phyloP scores from a whole-genome alignment of 768 basidiomycete genomes.

The Termitomyces sp. region DNA sequence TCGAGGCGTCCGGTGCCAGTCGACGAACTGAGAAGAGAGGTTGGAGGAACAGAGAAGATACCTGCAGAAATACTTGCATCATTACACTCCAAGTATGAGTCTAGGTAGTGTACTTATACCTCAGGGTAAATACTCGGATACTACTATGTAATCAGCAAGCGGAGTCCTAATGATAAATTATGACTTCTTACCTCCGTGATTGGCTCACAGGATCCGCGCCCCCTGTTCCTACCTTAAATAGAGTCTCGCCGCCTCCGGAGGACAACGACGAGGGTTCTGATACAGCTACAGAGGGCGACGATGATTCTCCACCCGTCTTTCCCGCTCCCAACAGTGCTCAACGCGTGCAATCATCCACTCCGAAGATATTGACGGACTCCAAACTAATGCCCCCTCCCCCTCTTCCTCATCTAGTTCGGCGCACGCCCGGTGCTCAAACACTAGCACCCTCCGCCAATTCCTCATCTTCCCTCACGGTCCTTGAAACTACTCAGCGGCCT shows the following conservation, averaged over 20 bases:
- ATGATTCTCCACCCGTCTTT: constrained; percentile 68
- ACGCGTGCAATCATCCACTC: constrained; percentile 32
- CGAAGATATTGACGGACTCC: constrained; percentile 38
- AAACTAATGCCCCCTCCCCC: constrained; percentile 53
- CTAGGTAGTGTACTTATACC: no score
- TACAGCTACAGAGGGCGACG: constrained; percentile 29
- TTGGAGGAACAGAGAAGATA: not conserved
- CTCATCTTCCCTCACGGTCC: constrained; percentile 45
- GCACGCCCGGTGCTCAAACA: constrained; percentile 32
- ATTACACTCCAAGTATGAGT: not conserved
- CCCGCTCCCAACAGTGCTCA: constrained; percentile 71
- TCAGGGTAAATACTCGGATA: no score
- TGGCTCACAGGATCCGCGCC: constrained; percentile 43
- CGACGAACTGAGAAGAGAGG: constrained; percentile 15
- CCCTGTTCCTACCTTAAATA: constrained; percentile 27
- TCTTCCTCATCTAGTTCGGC: constrained; percentile 31
- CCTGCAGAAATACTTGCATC: not conserved
- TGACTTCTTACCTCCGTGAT: constrained; percentile 56
- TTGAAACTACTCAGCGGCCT: constrained; percentile 58
- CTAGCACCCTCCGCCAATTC: constrained; percentile 18
- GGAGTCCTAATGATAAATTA: constrained; percentile 15
- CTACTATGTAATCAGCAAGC: no score
- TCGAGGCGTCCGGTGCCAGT: constrained; percentile 18
- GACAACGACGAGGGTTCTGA: constrained; percentile 34
- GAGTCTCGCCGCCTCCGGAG: constrained; percentile 35